These are phyloP conservation scores for Cercospora sesami DNA, from an alignment of 2,329 filamentous ascomycete species.

Conservation along the genomic window DNA sequence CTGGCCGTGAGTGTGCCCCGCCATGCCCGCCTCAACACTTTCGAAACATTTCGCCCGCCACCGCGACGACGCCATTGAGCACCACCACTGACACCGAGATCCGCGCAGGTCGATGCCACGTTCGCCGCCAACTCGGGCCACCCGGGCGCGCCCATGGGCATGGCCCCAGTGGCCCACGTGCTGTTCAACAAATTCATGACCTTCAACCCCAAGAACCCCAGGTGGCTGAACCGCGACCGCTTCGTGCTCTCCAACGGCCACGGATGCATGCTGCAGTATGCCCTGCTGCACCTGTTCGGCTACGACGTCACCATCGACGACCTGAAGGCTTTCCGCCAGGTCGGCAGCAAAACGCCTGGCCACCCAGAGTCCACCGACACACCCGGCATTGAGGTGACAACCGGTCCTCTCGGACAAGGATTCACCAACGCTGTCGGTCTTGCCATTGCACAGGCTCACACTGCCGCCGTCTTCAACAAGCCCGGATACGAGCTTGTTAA, in stretches of 20 bases:
- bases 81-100: constrained; percentile 11
- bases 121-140: constrained; percentile 95
- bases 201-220: constrained; percentile 99
- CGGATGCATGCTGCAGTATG: constrained; percentile 99
- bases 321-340: constrained; percentile 86
- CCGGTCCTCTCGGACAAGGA: constrained; percentile 95
- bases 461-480: constrained; percentile 92
- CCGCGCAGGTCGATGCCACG: constrained; percentile 87
- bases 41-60: not conserved
- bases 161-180: constrained; percentile 95
- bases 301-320: constrained; percentile 85
- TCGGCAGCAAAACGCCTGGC: constrained; percentile 84
- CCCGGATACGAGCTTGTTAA: constrained; percentile 85
- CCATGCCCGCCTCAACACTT: constrained; percentile 15
- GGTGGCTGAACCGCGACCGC: constrained; percentile 95
- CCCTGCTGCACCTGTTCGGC: constrained; percentile 93
- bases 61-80: constrained; percentile 34
- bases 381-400: constrained; percentile 95
- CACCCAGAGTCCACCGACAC: constrained; percentile 97
- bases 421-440: constrained; percentile 97
- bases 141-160: constrained; percentile 95
- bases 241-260: constrained; percentile 99
- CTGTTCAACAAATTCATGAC: constrained; percentile 99
- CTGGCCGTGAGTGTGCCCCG: constrained; percentile 14
- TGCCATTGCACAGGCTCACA: constrained; percentile 93